These are phyloP conservation scores for Backusella circina DNA, from an alignment of 192 early-diverging fungal species.

Conservation along the genomic window DNA sequence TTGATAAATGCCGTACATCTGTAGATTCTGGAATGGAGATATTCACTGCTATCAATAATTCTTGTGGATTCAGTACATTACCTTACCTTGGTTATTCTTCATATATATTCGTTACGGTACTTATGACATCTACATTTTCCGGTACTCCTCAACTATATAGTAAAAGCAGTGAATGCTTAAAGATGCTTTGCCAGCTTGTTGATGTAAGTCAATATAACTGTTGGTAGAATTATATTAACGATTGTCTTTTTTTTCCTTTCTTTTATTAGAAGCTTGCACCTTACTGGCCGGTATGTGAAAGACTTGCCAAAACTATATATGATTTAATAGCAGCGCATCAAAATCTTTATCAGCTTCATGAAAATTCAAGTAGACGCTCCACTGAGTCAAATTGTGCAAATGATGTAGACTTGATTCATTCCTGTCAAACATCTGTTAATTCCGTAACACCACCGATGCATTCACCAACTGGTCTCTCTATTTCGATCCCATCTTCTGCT, in stretches of 20 bases:
- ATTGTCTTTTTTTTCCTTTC: neutral
- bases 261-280: constrained; percentile 6
- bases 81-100: constrained; percentile 27
- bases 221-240: neutral
- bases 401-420: neutral
- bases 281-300: constrained; percentile 25
- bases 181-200: neutral
- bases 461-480: neutral
- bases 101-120: constrained; percentile 26
- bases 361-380: neutral
- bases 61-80: constrained; percentile 13
- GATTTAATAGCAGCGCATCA: constrained; percentile 18
- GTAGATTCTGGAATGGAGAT: constrained; percentile 21
- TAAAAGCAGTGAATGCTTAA: constrained; percentile 12
- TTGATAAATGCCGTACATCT: constrained; percentile 10
- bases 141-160: neutral
- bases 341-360: constrained; percentile 4
- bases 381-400: neutral
- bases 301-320: constrained; percentile 15
- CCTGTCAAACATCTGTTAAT: neutral
- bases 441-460: neutral
- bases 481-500: neutral
- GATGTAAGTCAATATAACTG: neutral
- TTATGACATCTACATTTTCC: constrained; percentile 29
- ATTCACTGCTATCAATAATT: constrained; percentile 6